Percentiles rank a stretch among this genome's conserved stretches.
Evolutionary conservation across 495 filamentous ascomycete species (phyloP).

Genomic region (Penicillium alfredii): DNA sequence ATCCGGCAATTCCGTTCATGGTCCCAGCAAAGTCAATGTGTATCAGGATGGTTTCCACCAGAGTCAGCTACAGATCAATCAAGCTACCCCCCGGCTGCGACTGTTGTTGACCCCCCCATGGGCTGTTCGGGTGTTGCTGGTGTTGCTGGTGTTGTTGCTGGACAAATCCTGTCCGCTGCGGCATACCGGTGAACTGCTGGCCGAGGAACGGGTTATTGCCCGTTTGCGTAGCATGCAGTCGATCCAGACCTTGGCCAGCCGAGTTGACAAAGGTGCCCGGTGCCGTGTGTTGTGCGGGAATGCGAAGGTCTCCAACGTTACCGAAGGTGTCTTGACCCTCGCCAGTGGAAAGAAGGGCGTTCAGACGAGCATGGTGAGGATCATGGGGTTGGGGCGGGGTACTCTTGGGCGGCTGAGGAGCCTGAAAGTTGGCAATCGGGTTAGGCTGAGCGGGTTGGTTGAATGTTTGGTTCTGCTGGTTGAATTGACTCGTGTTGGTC

Average conservation of each 20-base stretch:
- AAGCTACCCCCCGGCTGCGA: conserved; percentile 68
- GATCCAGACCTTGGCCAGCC: conserved; percentile 69
- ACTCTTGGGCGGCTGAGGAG: conserved; percentile 42
- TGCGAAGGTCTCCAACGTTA: conserved; percentile 88
- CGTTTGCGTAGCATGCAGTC: conserved; percentile 64
- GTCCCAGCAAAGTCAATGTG: conserved; percentile 2
- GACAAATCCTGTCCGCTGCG: conserved; percentile 42
- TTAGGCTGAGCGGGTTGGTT: conserved; percentile 32
- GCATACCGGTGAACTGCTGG: conserved; percentile 67
- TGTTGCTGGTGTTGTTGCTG: conserved; percentile 51
- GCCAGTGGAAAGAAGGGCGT: conserved; percentile 78
- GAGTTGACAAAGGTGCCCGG: conserved; percentile 97
- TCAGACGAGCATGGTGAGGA: conserved; percentile 80
- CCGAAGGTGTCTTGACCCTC: conserved; percentile 97
- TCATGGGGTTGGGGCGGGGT: conserved; percentile 45
- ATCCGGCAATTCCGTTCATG: conserved; percentile 6
- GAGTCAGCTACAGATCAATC: conserved; percentile 70
- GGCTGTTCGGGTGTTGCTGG: conserved; percentile 46
- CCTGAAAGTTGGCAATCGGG: conserved; percentile 48
- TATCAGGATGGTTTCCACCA: conserved; percentile 14
- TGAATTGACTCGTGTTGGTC: conserved; percentile 45
- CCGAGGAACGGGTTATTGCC: conserved; percentile 90
- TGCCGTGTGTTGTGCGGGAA: conserved; percentile 94
- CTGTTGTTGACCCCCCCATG: conserved; percentile 62
- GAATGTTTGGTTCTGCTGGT: conserved; percentile 33